These are phyloP conservation scores for Tarenaya hassleriana DNA, from an alignment of 345 rosid genomes.

Conservation along the genomic window DNA sequence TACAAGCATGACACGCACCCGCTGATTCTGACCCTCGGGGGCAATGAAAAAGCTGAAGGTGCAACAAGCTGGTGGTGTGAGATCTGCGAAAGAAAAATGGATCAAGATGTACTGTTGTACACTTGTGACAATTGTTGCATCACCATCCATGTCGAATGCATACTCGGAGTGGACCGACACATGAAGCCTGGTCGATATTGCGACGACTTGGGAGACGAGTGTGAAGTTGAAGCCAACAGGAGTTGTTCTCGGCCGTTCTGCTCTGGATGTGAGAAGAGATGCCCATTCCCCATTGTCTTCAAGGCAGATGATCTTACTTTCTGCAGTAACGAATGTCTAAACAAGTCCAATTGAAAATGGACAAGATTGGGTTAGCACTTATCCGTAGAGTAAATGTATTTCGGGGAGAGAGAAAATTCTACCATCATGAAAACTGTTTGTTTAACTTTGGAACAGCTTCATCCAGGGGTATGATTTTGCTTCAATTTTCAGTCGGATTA, in stretches of 20 bases:
- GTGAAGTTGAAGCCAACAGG: neutral
- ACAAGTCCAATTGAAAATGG: too few species aligned
- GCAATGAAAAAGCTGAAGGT: neutral
- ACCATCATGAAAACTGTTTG: too few species aligned
- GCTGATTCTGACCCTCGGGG: neutral
- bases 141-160: neutral
- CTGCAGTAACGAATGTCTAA: too few species aligned
- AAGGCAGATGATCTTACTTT: neutral
- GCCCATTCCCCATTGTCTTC: conserved; percentile 3
- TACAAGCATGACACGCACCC: conserved; percentile 1
- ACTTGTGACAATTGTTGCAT: neutral
- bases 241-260: conserved; percentile 1
- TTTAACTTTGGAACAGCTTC: too few species aligned
- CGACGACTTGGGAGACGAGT: neutral
- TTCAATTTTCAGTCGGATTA: too few species aligned
- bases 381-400: too few species aligned
- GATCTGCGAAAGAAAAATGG: neutral
- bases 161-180: neutral
- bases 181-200: neutral
- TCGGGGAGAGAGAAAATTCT: too few species aligned
- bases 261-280: neutral
- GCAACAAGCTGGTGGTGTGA: neutral
- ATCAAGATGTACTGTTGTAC: neutral
- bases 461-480: too few species aligned
- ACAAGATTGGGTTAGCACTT: too few species aligned